Evolutionary conservation across 257 asterid genomes (phyloP).

Genomic region (Parsonsia alboflavescens): DNA sequence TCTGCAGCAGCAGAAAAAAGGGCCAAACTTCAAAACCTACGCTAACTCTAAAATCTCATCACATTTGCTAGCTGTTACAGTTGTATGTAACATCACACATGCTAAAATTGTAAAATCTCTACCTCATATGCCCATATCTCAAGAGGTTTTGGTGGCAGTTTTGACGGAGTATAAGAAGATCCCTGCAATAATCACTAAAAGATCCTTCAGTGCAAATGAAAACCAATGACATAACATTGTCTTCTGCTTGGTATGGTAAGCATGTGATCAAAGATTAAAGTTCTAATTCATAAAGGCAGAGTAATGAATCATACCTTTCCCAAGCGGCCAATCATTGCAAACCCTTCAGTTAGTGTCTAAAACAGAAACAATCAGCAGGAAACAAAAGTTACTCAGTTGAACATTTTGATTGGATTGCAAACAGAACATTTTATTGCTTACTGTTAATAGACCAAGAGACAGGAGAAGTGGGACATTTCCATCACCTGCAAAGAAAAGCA

Average conservation of each 20-base stretch:
- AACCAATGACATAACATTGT: not conserved
- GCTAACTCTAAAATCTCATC: no score
- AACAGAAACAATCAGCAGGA: conserved; percentile 18
- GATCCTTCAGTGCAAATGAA: not conserved
- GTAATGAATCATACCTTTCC: conserved; percentile 53
- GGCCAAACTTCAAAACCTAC: not conserved
- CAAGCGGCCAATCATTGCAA: conserved; percentile 90
- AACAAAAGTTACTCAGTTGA: conserved; percentile 11
- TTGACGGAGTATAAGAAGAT: conserved; percentile 57
- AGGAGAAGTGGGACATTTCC: conserved; percentile 47
- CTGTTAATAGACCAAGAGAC: conserved; percentile 70
- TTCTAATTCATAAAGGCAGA: not conserved
- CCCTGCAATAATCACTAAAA: conserved; percentile 44
- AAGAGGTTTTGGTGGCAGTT: conserved; percentile 82
- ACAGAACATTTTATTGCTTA: conserved; percentile 32
- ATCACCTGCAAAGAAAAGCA: conserved; percentile 32
- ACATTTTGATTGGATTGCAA: conserved; percentile 7
- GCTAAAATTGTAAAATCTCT: conserved; percentile 18
- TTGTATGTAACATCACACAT: not conserved
- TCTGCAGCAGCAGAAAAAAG: not conserved
- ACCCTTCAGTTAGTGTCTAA: conserved; percentile 76
- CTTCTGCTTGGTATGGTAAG: not conserved
- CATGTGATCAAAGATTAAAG: not conserved
- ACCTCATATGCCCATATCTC: conserved; percentile 98
- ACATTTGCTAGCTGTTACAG: not conserved